Evolutionary conservation across 495 filamentous ascomycete species (phyloP).

Genomic region (Saxispiralis lemnorum): DNA sequence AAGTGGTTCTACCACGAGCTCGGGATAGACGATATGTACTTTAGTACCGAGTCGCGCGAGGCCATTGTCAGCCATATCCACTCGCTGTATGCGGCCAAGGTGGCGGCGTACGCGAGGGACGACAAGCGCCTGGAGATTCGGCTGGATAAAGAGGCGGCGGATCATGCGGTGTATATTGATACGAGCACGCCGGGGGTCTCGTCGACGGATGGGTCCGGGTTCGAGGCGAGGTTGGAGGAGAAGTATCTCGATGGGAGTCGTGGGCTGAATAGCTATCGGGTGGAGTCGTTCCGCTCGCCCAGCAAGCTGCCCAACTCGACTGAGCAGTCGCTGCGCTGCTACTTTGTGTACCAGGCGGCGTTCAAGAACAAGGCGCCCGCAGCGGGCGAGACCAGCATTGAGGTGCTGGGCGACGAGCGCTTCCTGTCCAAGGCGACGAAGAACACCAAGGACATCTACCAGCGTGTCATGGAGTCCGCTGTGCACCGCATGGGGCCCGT

Average conservation of each 20-base stretch:
- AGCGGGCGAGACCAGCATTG: constrained; percentile 68
- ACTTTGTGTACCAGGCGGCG: constrained; percentile 92
- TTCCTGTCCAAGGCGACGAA: constrained; percentile 89
- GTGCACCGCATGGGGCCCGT: constrained; percentile 75
- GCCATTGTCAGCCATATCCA: constrained; percentile 87
- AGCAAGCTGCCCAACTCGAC: constrained; percentile 46
- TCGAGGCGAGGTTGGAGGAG: constrained; percentile 82
- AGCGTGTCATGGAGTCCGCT: constrained; percentile 73
- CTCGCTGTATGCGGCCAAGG: constrained; percentile 90
- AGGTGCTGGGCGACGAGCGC: constrained; percentile 79
- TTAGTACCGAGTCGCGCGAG: constrained; percentile 74
- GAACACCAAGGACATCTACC: constrained; percentile 89
- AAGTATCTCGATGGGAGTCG: constrained; percentile 73
- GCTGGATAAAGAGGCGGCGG: constrained; percentile 80
- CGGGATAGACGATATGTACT: constrained; percentile 98
- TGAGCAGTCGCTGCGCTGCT: constrained; percentile 77
- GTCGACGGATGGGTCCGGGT: constrained; percentile 57
- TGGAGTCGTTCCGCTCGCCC: constrained; percentile 86
- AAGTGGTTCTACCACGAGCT: constrained; percentile 95
- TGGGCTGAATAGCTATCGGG: constrained; percentile 57
- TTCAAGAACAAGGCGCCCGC: constrained; percentile 59
- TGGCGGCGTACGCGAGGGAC: constrained; percentile 82
- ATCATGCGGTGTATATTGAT: constrained; percentile 97
- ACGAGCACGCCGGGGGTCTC: constrained; percentile 78
- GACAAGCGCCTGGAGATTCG: constrained; percentile 88